Evolutionary conservation across 164 flowering plant genomes (phyloP), one percentile per base, ranked within the genome.

Genomic region (Berberis vulgaris): DNA sequence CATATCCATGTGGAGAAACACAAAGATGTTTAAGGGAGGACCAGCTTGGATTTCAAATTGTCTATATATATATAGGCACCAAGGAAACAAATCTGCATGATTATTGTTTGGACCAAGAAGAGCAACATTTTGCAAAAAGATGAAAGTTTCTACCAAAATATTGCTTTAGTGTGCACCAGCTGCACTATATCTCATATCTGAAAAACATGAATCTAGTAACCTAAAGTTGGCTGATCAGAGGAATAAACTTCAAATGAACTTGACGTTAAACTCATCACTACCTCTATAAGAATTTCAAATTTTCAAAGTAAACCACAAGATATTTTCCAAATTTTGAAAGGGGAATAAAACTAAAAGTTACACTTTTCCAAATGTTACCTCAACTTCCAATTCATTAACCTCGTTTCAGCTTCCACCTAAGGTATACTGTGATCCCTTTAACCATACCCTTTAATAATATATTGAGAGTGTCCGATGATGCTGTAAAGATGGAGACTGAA

Each of bases 391-490:
- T 12, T 26, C 11, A 46, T 10, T 52, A 52, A 26, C 1, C 1
- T 52, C 54, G 10, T 4, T 52, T 52, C 11, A 2, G 8, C 54
- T 52, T 26, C 11, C 4, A 52, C 13, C 3, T 52, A 4, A 52
- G 54, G 2, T 50, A 46, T 52, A 3, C 11, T 52, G n/a, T 11
- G 12, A 10, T 11, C 11, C 54, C 54, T 52, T 52, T n/a, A 26
- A 26, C 26, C 26, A 12, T 7, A 2, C 58, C 7, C 58, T 12
- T 86, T 76, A 93, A 45, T 88, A 93, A 71, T 86, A 93, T 65
- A 87, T 88, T 9, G 97, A 90, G 60, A 90, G 92, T 0, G 98
- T 93, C n/a, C 88, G 82, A 60, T 93, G 98, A 73, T 88, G 96
- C 50, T 68, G 83, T 61, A 90, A 83, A 57, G 87, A 80, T 50